These are phyloP conservation scores for Kingdonia uniflora DNA, from an alignment of 164 flowering plant genomes.

Conservation along the genomic window DNA sequence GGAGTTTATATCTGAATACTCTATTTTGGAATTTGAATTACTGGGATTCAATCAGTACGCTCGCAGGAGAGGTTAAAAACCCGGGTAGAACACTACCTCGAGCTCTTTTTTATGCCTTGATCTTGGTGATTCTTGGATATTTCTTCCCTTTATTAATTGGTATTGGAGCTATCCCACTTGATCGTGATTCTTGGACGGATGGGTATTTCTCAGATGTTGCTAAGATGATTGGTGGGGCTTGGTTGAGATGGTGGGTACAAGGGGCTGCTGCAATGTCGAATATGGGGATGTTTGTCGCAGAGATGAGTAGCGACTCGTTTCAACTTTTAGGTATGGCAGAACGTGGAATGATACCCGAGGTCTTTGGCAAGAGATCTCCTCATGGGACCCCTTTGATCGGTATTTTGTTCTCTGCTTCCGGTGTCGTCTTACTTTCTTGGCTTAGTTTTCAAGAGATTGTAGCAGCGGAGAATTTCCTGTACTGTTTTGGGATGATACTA, in stretches of 20 bases:
- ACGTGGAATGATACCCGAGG: conserved; percentile 45
- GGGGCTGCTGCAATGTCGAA: conserved; percentile 47
- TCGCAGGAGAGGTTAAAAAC: conserved; percentile 47
- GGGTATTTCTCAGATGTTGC: conserved; percentile 46
- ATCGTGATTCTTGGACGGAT: conserved; percentile 37
- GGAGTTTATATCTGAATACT: conserved; percentile 44
- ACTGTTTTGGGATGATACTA: conserved; percentile 50
- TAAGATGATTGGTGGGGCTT: conserved; percentile 40
- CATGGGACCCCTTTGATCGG: conserved; percentile 45
- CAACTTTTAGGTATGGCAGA: conserved; percentile 61
- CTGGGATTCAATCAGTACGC: conserved; percentile 55
- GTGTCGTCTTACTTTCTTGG: conserved; percentile 40
- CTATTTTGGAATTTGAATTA: conserved; percentile 58
- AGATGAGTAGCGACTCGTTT: conserved; percentile 58
- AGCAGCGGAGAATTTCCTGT: conserved; percentile 45
- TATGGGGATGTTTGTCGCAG: conserved; percentile 54
- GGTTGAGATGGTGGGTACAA: conserved; percentile 46
- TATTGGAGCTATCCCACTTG: conserved; percentile 34
- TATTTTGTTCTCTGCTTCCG: conserved; percentile 50
- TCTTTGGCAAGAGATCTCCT: conserved; percentile 37
- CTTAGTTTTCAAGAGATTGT: conserved; percentile 50
- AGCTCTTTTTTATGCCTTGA: conserved; percentile 38
- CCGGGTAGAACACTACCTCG: conserved; percentile 42
- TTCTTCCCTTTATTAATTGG: conserved; percentile 42
- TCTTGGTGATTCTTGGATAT: conserved; percentile 35